A percentile compares a stretch with the other conserved stretches of the same genome.
Evolutionary conservation across 768 basidiomycete genomes (phyloP).

Genomic region (Boletus barrowsii): DNA sequence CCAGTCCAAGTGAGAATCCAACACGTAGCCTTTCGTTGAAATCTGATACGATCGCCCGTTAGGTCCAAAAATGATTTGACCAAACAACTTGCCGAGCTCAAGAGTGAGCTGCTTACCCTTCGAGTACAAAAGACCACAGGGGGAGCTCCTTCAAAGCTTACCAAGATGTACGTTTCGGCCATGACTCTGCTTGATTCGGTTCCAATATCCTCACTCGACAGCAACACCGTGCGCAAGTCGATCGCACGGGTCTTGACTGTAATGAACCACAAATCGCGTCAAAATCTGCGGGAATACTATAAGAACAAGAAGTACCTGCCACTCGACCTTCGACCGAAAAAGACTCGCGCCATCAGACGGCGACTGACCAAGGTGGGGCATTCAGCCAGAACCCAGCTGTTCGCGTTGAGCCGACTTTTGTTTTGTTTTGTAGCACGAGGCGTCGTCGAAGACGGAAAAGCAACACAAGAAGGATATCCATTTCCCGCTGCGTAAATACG

Average conservation of each 20-base stretch:
- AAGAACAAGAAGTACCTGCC: slow-evolving; percentile 95
- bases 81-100: slow-evolving; percentile 92
- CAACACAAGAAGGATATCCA: slow-evolving; percentile 93
- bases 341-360: slow-evolving; percentile 97
- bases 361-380: slow-evolving; percentile 79
- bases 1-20: slow-evolving; percentile 77
- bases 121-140: slow-evolving; percentile 98
- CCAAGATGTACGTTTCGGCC: slow-evolving; percentile 78
- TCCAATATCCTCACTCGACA: slow-evolving; percentile 32
- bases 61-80: slow-evolving; percentile 97
- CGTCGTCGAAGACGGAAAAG: slow-evolving; percentile 82
- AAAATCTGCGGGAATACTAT: slow-evolving; percentile 97
- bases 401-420: slow-evolving; percentile 4
- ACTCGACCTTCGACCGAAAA: slow-evolving; percentile 96
- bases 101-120: slow-evolving; percentile 89
- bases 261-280: slow-evolving; percentile 96
- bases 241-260: slow-evolving; percentile 98
- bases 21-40: background rate
- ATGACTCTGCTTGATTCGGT: background rate
- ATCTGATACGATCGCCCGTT: slow-evolving; percentile 9
- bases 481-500: slow-evolving; percentile 92
- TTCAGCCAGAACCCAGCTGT: background rate
- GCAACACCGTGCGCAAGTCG: slow-evolving; percentile 95
- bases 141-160: slow-evolving; percentile 92
- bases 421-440: slow-evolving; percentile 67